Conservation (phyloP, 495 filamentous ascomycete species). For the Rostrohypoxylon terebratum region DNA sequence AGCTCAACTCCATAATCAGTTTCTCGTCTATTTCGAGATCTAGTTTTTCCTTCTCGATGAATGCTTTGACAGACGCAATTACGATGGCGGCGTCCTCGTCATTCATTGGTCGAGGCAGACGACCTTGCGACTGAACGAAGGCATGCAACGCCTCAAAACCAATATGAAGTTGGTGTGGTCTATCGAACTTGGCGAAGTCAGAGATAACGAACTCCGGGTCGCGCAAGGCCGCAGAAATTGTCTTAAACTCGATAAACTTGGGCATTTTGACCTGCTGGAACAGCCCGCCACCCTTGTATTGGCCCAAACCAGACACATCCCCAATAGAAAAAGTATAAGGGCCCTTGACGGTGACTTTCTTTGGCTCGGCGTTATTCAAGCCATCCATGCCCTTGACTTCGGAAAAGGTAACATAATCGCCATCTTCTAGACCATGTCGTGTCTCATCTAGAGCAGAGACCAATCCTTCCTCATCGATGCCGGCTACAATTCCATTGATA, state of each 20-base stretch:
- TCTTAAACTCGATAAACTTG: constrained; percentile 90
- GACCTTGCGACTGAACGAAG: constrained; percentile 77
- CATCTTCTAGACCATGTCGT: constrained; percentile 94
- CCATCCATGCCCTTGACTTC: constrained; percentile 94
- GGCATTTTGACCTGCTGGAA: constrained; percentile 98
- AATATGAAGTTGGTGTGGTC: constrained; percentile 89
- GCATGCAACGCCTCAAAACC: constrained; percentile 93
- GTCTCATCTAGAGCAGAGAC: constrained; percentile 97
- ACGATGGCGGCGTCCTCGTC: constrained; percentile 85
- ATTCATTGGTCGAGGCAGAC: constrained; percentile 84
- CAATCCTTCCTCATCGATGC: constrained; percentile 85
- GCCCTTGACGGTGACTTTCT: constrained; percentile 92
- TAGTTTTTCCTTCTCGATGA: constrained; percentile 76
- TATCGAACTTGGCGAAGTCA: constrained; percentile 97
- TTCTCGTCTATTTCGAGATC: constrained; percentile 89
- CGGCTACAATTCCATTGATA: constrained; percentile 88
- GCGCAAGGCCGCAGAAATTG: constrained; percentile 77
- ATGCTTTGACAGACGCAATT: constrained; percentile 73
- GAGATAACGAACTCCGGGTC: constrained; percentile 91
- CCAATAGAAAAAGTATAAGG: constrained; percentile 98
- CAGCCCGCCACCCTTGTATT: constrained; percentile 87
- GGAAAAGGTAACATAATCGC: constrained; percentile 93
- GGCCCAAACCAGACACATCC: constrained; percentile 85
- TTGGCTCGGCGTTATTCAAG: constrained; percentile 82
- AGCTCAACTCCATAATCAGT: constrained; percentile 91